Base-by-base conservation (phyloP, 2,329 filamentous ascomycete species). In the Aspergillus sp. region DNA sequence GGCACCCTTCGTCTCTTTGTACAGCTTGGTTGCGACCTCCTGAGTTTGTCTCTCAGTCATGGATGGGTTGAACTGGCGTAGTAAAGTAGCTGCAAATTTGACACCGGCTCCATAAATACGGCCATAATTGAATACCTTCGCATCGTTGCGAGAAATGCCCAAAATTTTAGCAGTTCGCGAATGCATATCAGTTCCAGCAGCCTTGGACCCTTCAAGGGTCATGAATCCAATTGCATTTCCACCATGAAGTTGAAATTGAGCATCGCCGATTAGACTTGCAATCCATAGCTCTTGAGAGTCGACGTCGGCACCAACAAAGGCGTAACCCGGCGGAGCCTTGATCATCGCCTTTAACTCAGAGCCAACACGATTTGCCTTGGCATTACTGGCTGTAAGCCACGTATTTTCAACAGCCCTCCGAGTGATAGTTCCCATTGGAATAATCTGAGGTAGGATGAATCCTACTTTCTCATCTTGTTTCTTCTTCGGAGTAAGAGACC, bases 241-340 rank as follows among this genome's bases (percentile, higher is more conserved):
- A 43, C 95, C 96, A 66, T 99, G 95, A 1, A 99, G 81, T 69
- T 91, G 89, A 78, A 99, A 99, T 23, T 93, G 92, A 3, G 95
- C 91, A 72, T 99, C 95, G 23, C 95, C 95, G 2, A 99, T 86
- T 1, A 99, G 82, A 73, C 91, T 96, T 3, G 95, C 96, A 68
- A 99, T 99, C 95, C 96, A 99, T 6, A 99, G 82, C 74, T 99
- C 95, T 73, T 99, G 88, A 2, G 93, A 97, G 71, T 99, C 95
- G 4, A 99, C 95, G 76, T 99, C 95, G 4, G 96, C 95, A 27
- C 96, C 95, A 15, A 99, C 95, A 70, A 99, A 97, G 64, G 84
- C 88, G 70, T 98, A 96, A 6, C 93, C 95, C 15, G 89, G 84
- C 0, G 95, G 95, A 14, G 96, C 93, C 69, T 88, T 90, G 64